Conservation (phyloP, 768 basidiomycete genomes). For the Pleurotus tuber-regium region DNA sequence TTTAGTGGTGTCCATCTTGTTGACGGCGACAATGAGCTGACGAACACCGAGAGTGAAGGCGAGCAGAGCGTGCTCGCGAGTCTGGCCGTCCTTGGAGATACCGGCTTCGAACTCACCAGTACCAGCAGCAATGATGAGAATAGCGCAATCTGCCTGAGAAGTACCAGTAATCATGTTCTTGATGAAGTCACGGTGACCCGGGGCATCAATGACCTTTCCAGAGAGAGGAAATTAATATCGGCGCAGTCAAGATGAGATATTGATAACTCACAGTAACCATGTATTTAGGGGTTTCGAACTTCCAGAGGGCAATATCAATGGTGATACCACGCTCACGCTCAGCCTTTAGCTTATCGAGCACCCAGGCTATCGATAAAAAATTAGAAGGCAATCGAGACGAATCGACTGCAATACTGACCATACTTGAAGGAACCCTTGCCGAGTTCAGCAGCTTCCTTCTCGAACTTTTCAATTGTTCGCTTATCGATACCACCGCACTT, state of each 20-base stretch:
- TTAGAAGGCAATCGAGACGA: slow-evolving; percentile 20
- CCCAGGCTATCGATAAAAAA: slow-evolving; percentile 73
- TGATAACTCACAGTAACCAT: slow-evolving; percentile 77
- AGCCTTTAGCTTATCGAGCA: slow-evolving; percentile 99
- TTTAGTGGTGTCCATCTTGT: slow-evolving; percentile 99
- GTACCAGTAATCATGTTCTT: slow-evolving; percentile 99
- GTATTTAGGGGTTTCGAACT: slow-evolving; percentile 99
- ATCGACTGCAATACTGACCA: slow-evolving; percentile 49
- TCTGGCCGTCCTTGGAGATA: slow-evolving; percentile 99
- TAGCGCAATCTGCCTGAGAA: slow-evolving; percentile 99
- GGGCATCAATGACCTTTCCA: slow-evolving; percentile 93
- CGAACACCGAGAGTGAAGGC: slow-evolving; percentile 99
- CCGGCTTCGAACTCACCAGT: slow-evolving; percentile 99
- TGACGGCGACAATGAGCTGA: slow-evolving; percentile 99
- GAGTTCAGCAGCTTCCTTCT: slow-evolving; percentile 99
- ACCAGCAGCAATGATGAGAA: slow-evolving; percentile 99
- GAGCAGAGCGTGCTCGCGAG: slow-evolving; percentile 99
- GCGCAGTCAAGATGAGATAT: slow-evolving; percentile 1
- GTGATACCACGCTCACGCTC: slow-evolving; percentile 99
- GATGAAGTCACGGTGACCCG: slow-evolving; percentile 99
- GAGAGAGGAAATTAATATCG: slow-evolving; percentile 16
- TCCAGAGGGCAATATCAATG: slow-evolving; percentile 99
- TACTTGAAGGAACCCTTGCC: slow-evolving; percentile 99
- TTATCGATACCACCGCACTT: slow-evolving; percentile 99
- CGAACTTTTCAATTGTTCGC: slow-evolving; percentile 99